Evolutionary conservation across 2,329 filamentous ascomycete genomes (phyloP).

Genomic region (Alternaria infectoria): DNA sequence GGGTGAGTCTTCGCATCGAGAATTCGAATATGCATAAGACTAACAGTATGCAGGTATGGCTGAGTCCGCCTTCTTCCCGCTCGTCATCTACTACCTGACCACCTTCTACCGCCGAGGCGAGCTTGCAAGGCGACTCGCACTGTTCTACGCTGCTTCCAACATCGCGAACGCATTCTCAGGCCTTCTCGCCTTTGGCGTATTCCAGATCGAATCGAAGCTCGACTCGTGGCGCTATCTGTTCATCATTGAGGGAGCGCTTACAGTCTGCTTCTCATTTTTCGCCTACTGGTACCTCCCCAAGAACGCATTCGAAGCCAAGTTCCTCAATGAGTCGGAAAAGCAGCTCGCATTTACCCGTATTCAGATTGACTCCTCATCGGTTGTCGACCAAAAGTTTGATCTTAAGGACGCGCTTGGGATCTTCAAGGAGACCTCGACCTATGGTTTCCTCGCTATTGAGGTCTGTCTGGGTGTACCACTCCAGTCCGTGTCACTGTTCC

Average conservation of each 20-base stretch:
- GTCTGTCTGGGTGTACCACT: slow-evolving; percentile 66
- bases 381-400: slow-evolving; percentile 63
- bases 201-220: slow-evolving; percentile 61
- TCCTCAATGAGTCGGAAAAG: slow-evolving; percentile 71
- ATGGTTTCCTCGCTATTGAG: slow-evolving; percentile 62
- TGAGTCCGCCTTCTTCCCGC: slow-evolving; percentile 72
- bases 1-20: slow-evolving; percentile 47
- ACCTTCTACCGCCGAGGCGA: slow-evolving; percentile 74
- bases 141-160: slow-evolving; percentile 78
- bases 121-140: slow-evolving; percentile 70
- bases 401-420: slow-evolving; percentile 60
- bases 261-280: slow-evolving; percentile 66
- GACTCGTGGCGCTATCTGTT: slow-evolving; percentile 71
- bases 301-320: slow-evolving; percentile 68
- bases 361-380: slow-evolving; percentile 73
- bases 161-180: slow-evolving; percentile 73
- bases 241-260: slow-evolving; percentile 64
- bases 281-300: slow-evolving; percentile 73
- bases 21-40: neutral
- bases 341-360: slow-evolving; percentile 75
- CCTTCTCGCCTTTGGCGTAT: slow-evolving; percentile 65
- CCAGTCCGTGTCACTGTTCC: slow-evolving; percentile 63
- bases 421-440: slow-evolving; percentile 61
- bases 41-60: slow-evolving; percentile 55
- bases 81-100: slow-evolving; percentile 68